Percentiles rank a stretch among this genome's conserved stretches.
These are phyloP conservation scores for Penicillium corylophilum DNA, from an alignment of 2,329 filamentous ascomycete genomes.

Conservation along the genomic window DNA sequence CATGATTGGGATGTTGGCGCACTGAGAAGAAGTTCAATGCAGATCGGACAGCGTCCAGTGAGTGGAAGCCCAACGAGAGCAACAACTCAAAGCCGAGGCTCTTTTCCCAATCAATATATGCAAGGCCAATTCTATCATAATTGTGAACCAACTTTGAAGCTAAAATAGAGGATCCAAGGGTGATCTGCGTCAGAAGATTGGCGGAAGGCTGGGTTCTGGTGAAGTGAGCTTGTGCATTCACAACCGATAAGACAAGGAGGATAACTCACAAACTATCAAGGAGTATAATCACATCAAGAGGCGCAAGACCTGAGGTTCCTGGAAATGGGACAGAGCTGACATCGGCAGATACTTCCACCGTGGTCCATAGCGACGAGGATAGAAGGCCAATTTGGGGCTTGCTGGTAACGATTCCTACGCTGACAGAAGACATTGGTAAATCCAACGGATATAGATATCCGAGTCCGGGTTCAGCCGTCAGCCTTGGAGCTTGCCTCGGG, in stretches of 20 bases:
- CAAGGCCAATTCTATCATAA: slow-evolving; percentile 28
- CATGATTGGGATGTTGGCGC: slow-evolving; percentile 11
- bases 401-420: slow-evolving; percentile 15
- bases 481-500: neutral
- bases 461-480: neutral
- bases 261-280: slow-evolving; percentile 36
- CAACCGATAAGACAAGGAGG: neutral
- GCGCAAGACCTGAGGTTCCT: slow-evolving; percentile 18
- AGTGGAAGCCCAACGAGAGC: slow-evolving; percentile 27
- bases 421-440: slow-evolving; percentile 22
- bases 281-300: slow-evolving; percentile 37
- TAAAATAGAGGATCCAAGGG: slow-evolving; percentile 23
- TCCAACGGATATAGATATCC: slow-evolving; percentile 14
- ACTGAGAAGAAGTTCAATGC: slow-evolving; percentile 22
- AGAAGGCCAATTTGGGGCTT: slow-evolving; percentile 12
- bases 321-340: slow-evolving; percentile 21
- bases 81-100: slow-evolving; percentile 24
- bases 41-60: slow-evolving; percentile 17
- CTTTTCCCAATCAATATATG: slow-evolving; percentile 22
- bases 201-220: slow-evolving; percentile 15
- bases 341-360: slow-evolving; percentile 28
- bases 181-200: slow-evolving; percentile 20
- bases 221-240: neutral
- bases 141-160: slow-evolving; percentile 22
- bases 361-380: slow-evolving; percentile 18